Evolutionary conservation across 2,329 filamentous ascomycete genomes (phyloP).

Genomic region (Thielaviopsis populi): DNA sequence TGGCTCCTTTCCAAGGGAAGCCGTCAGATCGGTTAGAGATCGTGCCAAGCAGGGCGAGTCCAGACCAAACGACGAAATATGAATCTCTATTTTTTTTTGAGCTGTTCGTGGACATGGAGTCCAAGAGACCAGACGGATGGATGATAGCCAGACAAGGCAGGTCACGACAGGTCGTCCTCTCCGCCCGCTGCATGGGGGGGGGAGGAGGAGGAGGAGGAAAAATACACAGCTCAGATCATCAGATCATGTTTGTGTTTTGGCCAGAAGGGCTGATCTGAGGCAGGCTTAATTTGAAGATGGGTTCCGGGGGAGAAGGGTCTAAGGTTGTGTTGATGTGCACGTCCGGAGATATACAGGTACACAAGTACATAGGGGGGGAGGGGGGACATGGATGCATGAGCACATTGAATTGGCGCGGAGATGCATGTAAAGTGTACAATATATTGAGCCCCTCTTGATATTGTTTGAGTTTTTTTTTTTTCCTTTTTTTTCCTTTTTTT

Average conservation of each 20-base stretch:
- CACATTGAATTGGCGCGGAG: too few relatives aligned
- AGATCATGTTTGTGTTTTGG: not conserved
- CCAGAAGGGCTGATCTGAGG: not conserved
- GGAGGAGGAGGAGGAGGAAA: too few relatives aligned
- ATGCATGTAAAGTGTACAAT: too few relatives aligned
- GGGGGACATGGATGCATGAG: too few relatives aligned
- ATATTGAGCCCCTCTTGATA: not conserved
- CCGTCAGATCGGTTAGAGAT: conserved; percentile 1
- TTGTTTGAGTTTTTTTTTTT: not conserved
- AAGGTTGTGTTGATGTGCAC: not conserved
- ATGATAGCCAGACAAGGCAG: too few relatives aligned
- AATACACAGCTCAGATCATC: not conserved
- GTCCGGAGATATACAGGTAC: too few relatives aligned
- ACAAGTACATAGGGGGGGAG: too few relatives aligned
- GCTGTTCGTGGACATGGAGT: too few relatives aligned
- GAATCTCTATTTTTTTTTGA: too few relatives aligned
- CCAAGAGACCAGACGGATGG: too few relatives aligned
- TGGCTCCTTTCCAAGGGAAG: not conserved
- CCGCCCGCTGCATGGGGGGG: not conserved
- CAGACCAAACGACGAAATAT: too few relatives aligned
- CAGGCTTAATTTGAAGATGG: not conserved
- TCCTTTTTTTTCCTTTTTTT: not conserved
- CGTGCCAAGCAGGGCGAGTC: not conserved
- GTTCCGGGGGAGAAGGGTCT: not conserved
- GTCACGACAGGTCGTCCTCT: too few relatives aligned